Evolutionary conservation across 2,329 filamentous ascomycete genomes (phyloP).

Genomic region (Fonsecaea nubica): DNA sequence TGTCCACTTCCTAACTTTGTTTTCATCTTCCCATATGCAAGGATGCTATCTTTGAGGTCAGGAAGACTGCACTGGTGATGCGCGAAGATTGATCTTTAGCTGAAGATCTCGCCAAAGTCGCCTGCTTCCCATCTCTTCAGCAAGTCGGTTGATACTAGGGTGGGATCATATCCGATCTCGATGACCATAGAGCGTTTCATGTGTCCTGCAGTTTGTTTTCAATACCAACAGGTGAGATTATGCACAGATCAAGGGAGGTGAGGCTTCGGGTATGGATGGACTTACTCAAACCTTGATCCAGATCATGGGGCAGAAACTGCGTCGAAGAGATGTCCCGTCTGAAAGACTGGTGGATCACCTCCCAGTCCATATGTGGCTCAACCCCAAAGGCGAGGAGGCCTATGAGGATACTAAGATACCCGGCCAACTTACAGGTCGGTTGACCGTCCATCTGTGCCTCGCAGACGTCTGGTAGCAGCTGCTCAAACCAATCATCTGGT

Average conservation of each 20-base stretch:
- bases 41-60: neutral
- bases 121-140: conserved; percentile 23
- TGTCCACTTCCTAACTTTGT: neutral
- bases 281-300: conserved; percentile 18
- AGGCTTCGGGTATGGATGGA: neutral
- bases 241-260: neutral
- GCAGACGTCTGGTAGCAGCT: conserved; percentile 22
- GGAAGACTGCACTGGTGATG: neutral
- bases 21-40: neutral
- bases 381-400: conserved; percentile 23
- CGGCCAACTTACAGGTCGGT: conserved; percentile 22
- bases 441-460: neutral
- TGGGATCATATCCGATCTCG: conserved; percentile 23
- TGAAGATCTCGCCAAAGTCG: conserved; percentile 21
- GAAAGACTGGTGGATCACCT: conserved; percentile 21
- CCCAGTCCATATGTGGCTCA: neutral
- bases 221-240: neutral
- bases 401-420: conserved; percentile 28
- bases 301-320: conserved; percentile 6
- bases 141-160: neutral
- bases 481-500: conserved; percentile 26
- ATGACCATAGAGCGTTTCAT: conserved; percentile 19
- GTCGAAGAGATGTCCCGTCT: conserved; percentile 14
- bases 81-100: conserved; percentile 6
- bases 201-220: conserved; percentile 5